Evolutionary conservation across 2,329 filamentous ascomycete genomes (phyloP).

Genomic region (Penicillium palitans): DNA sequence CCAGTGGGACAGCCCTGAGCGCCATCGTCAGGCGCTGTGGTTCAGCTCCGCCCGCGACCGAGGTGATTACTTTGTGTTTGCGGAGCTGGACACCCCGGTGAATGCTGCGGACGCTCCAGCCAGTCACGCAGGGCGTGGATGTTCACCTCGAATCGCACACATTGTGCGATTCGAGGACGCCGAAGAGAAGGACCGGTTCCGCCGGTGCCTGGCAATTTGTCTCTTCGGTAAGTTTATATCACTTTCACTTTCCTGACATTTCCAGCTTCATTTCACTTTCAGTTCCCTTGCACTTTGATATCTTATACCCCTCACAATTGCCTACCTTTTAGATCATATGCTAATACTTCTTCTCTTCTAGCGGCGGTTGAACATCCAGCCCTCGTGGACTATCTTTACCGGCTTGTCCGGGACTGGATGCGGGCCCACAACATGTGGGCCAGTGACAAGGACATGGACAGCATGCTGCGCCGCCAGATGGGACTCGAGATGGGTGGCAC

Average conservation of each 20-base stretch:
- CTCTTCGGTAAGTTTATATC: conserved; percentile 30
- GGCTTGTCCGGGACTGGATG: conserved; percentile 37
- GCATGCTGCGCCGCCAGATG: conserved; percentile 29
- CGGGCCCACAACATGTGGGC: conserved; percentile 8
- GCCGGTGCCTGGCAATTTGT: conserved; percentile 34
- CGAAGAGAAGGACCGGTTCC: conserved; percentile 35
- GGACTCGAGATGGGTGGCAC: conserved; percentile 23
- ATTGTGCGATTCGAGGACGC: conserved; percentile 28
- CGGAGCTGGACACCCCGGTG: conserved; percentile 26
- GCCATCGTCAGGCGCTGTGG: conserved; percentile 38
- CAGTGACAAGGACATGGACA: conserved; percentile 20
- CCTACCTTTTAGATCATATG: not conserved
- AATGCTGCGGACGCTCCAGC: conserved; percentile 11
- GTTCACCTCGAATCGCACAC: conserved; percentile 24
- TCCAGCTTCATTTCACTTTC: not conserved
- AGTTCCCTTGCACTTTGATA: not conserved
- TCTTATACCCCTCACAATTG: not conserved
- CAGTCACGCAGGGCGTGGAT: conserved; percentile 19
- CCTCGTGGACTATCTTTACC: conserved; percentile 36
- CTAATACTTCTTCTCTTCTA: conserved; percentile 14
- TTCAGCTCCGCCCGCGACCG: conserved; percentile 25
- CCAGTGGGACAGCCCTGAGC: conserved; percentile 35
- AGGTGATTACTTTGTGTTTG: conserved; percentile 42
- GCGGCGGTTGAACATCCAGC: conserved; percentile 28
- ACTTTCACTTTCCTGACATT: not conserved